A percentile compares a stretch with the other conserved stretches of the same genome.
These are phyloP conservation scores for Waltiozyma sp. DNA, from an alignment of 1,139 yeast genomes.

Conservation along the genomic window DNA sequence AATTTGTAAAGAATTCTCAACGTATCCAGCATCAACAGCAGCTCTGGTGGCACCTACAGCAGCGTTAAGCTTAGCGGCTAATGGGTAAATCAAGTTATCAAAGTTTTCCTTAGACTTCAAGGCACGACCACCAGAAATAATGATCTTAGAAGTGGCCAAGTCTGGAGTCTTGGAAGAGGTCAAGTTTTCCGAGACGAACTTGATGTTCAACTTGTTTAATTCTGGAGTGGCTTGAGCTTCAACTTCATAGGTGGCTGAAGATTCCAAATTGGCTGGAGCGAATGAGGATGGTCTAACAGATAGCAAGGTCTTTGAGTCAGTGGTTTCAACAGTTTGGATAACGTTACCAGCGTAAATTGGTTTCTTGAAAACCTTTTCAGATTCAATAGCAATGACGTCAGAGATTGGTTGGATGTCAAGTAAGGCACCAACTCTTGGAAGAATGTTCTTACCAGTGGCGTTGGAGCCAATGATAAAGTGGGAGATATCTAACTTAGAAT, in stretches of 20 bases:
- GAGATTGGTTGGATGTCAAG: conserved; percentile 82
- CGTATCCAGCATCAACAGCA: conserved; percentile 92
- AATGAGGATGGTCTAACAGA: conserved; percentile 85
- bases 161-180: conserved; percentile 84
- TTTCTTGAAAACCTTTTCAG: conserved; percentile 67
- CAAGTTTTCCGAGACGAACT: conserved; percentile 64
- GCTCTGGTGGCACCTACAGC: conserved; percentile 98
- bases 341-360: conserved; percentile 98
- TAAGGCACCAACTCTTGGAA: conserved; percentile 82
- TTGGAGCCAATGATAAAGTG: conserved; percentile 78
- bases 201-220: conserved; percentile 15
- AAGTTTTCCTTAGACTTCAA: conserved; percentile 83
- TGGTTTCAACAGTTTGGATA: conserved; percentile 66
- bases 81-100: conserved; percentile 65
- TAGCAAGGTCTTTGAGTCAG: conserved; percentile 53
- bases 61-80: conserved; percentile 77
- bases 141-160: conserved; percentile 66
- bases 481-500: conserved; percentile 32
- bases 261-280: conserved; percentile 37
- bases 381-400: conserved; percentile 61
- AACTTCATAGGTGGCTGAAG: conserved; percentile 29
- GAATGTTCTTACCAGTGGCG: conserved; percentile 74
- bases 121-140: conserved; percentile 93
- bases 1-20: conserved; percentile 94
- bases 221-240: conserved; percentile 37